A percentile compares a stretch with the other conserved stretches of the same genome.
These are phyloP conservation scores for Boechera retrofracta DNA, from an alignment of 345 rosid genomes.

Conservation along the genomic window DNA sequence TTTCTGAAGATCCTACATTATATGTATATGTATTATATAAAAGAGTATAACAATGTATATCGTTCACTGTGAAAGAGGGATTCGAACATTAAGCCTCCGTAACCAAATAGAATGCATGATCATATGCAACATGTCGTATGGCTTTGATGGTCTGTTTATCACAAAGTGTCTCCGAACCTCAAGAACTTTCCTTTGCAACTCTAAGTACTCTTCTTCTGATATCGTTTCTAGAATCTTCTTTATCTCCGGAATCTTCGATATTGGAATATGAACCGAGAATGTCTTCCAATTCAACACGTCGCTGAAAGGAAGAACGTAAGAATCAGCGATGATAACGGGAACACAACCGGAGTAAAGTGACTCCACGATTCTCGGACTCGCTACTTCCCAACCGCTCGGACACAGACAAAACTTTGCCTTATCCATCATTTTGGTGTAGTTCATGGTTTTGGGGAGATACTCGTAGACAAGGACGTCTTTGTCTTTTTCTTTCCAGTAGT, in stretches of 20 bases:
- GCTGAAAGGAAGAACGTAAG: slow-evolving; percentile 60
- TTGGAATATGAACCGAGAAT: slow-evolving; percentile 54
- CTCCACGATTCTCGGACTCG: slow-evolving; percentile 66
- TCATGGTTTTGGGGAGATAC: slow-evolving; percentile 46
- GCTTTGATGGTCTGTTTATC: slow-evolving; percentile 62
- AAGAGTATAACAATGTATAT: slow-evolving; percentile 6
- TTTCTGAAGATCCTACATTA: not conserved
- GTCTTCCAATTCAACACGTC: slow-evolving; percentile 68
- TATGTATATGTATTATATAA: slow-evolving; percentile 12
- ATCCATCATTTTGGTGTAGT: slow-evolving; percentile 57
- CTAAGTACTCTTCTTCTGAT: slow-evolving; percentile 43
- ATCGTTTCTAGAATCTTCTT: slow-evolving; percentile 54
- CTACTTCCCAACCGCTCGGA: slow-evolving; percentile 75
- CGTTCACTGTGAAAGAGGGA: slow-evolving; percentile 35
- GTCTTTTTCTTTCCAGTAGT: slow-evolving; percentile 74
- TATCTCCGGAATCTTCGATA: slow-evolving; percentile 50
- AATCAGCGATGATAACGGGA: slow-evolving; percentile 59
- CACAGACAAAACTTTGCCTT: slow-evolving; percentile 60
- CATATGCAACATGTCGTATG: slow-evolving; percentile 70
- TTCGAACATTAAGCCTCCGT: slow-evolving; percentile 60
- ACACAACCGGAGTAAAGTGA: slow-evolving; percentile 61
- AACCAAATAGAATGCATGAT: slow-evolving; percentile 73
- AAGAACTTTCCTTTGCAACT: slow-evolving; percentile 50
- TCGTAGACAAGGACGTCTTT: slow-evolving; percentile 57
- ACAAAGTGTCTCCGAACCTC: slow-evolving; percentile 58